Evolutionary conservation across 805 yeast genomes (phyloP), one percentile per base, ranked within the genome.

Genomic region (Wickerhamiella azyma): DNA sequence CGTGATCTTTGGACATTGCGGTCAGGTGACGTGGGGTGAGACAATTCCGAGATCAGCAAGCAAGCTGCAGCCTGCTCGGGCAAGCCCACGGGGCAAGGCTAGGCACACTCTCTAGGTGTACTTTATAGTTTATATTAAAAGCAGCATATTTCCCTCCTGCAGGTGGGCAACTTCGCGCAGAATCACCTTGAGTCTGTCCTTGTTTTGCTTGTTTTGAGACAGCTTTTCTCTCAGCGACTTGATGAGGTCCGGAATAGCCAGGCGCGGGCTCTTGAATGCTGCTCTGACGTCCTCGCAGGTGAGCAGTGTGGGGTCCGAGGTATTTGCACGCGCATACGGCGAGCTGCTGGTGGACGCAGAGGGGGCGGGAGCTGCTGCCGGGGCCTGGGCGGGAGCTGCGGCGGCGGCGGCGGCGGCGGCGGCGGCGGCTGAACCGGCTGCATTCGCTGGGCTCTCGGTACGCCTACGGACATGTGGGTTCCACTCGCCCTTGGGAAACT

Each of bases 401-500:
- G 47, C 35, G 16, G 42, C 47, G 19, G 52, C 43, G 28, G 36
- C 40, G 5, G 39, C 56, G 1, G 55, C 53, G 3, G 32, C 47
- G 10, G 47, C 35, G 16, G 42, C 47, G 19, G 52, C 43, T 11
- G 48, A 43, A 9, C 37, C 41, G 11, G 51, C 30, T 2, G 39
- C 29, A 6, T 19, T 3, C 7, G 26, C 28, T n/a, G 42, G 14
- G 16, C 26, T 14, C 11, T 26, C 41, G 17, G 38, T 24, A 30
- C 51, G 41, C 53, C 60, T 72, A 50, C 68, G 68, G 9, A 67
- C 68, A 29, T 61, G 59, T 18, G 95, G 89, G 62, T 80, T 80
- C 96, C 96, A 88, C 45, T 77, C 83, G 24, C 94, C 94, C 16
- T 60, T 65, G 2, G 92, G 92, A 65, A 86, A 85, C 32, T 72